Percentiles rank a stretch among this genome's conserved stretches.
These are phyloP conservation scores for Globisporangium sylvaticum DNA, from an alignment of 352 stramenopile species.

Conservation along the genomic window DNA sequence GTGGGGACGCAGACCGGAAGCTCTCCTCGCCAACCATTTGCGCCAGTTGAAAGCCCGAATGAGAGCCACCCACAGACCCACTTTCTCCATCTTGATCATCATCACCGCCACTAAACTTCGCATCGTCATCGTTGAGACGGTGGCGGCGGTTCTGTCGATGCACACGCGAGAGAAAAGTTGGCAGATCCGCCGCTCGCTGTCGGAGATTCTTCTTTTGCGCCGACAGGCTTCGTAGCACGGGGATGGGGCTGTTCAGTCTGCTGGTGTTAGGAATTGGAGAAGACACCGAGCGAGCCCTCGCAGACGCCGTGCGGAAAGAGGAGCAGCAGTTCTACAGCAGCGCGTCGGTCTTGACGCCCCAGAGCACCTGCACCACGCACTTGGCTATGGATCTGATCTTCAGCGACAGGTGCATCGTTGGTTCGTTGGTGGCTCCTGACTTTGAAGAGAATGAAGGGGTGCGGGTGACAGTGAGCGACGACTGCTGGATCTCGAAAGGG, in stretches of 20 bases:
- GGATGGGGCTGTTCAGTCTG: neutral
- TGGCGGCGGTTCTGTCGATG: constrained; percentile 22
- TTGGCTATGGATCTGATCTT: constrained; percentile 19
- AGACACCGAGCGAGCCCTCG: neutral
- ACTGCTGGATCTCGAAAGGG: constrained; percentile 37
- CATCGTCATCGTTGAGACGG: constrained; percentile 23
- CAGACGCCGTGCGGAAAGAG: neutral
- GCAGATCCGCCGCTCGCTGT: constrained; percentile 6
- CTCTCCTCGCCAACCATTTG: constrained; percentile 9
- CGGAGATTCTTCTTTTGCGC: constrained; percentile 2
- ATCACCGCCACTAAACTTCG: neutral
- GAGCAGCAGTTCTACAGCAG: constrained; percentile 20
- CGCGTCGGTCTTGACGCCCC: constrained; percentile 25
- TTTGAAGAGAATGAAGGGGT: neutral
- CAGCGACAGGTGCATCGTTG: constrained; percentile 21
- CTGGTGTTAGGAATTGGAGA: neutral
- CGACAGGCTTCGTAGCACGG: constrained; percentile 6
- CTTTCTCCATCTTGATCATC: neutral
- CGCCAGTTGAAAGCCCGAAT: neutral
- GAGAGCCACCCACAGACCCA: neutral
- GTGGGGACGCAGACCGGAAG: constrained; percentile 14
- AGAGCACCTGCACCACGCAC: constrained; percentile 34
- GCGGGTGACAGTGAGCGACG: constrained; percentile 26
- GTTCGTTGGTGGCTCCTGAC: constrained; percentile 6
- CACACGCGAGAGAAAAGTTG: constrained; percentile 22